A percentile compares a stretch with the other conserved stretches of the same genome.
These are phyloP conservation scores for Stachybotrys chartarum DNA, from an alignment of 2,329 filamentous ascomycete species.

Conservation along the genomic window DNA sequence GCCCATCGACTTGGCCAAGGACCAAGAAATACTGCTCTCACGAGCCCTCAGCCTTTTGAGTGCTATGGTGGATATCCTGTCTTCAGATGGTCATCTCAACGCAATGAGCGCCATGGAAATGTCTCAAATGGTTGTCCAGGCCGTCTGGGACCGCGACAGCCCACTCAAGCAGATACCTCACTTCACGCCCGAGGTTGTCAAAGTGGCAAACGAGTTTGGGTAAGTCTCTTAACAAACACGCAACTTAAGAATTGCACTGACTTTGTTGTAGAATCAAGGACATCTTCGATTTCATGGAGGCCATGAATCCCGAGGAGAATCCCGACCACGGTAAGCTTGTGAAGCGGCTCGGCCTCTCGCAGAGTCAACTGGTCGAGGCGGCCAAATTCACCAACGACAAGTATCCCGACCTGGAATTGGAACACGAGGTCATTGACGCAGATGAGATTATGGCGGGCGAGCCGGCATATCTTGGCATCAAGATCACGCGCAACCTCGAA, in stretches of 20 bases:
- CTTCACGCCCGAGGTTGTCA: constrained; percentile 76
- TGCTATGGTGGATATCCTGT: constrained; percentile 89
- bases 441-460: constrained; percentile 75
- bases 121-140: constrained; percentile 98
- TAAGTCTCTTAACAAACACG: constrained; percentile 31
- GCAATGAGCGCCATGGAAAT: constrained; percentile 99
- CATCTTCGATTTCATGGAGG: constrained; percentile 96
- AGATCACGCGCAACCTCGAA: constrained; percentile 77
- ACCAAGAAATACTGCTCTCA: constrained; percentile 80
- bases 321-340: constrained; percentile 71
- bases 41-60: constrained; percentile 84
- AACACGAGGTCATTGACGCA: constrained; percentile 77
- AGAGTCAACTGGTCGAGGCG: constrained; percentile 79
- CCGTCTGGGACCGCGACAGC: constrained; percentile 97
- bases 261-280: constrained; percentile 64
- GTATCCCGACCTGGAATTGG: constrained; percentile 90
- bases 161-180: constrained; percentile 97
- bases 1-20: constrained; percentile 89
- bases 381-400: constrained; percentile 93
- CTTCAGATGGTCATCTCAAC: constrained; percentile 91
- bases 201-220: constrained; percentile 72
- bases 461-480: constrained; percentile 75
- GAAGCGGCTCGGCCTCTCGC: constrained; percentile 69
- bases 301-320: constrained; percentile 95
- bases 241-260: constrained; percentile 18